Base-by-base conservation (phyloP, 2,329 filamentous ascomycete genomes). In the Neonectria magnoliae region DNA sequence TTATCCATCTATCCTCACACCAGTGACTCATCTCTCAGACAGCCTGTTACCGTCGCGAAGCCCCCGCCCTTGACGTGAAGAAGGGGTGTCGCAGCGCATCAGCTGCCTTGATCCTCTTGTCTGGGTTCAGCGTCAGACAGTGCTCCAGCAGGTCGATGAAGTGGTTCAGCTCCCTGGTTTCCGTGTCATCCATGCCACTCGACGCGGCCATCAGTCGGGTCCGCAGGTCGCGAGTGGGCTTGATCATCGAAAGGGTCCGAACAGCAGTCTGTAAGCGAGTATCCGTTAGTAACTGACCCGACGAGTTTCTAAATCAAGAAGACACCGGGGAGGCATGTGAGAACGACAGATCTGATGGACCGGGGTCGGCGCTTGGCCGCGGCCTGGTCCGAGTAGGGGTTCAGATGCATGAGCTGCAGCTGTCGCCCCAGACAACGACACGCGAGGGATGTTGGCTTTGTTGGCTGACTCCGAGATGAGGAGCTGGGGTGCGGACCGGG, bases 41-140 rank as follows among this genome's bases (percentile, higher is more conserved):
- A 45, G 41, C 47, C 45, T 41, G 64, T 56, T 58, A 76, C 57
- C 73, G 70, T 51, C 75, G 73, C 36, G 73, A 61, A 29, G 67
- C 52, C 41, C 73, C 74, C 51, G 72, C 61, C 59, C 65, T 71
- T 25, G 84, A 81, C 27, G 81, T 82, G 72, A 98, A 93, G 79
- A 98, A 98, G 1, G 92, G 92, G 82, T 98, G 95, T 75, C 90
- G 91, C 72, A 98, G 82, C 53, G 96, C 96, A 75, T 98, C 94
- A 14, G 87, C 84, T 0, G 96, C 93, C 51, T 92, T 95, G 74
- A 96, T 92, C 67, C 96, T 88, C 84, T 97, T 97, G 77, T 97
- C 94, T 1, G 95, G 93, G 76, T 98, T 97, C 68, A 98, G 85
- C 63, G 91, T 89, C 68, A 99, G 84, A 76, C 94, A 98, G 60